phyloP scores from a whole-genome alignment of 768 basidiomycete species.

The Paxillus ammoniavirescens region DNA sequence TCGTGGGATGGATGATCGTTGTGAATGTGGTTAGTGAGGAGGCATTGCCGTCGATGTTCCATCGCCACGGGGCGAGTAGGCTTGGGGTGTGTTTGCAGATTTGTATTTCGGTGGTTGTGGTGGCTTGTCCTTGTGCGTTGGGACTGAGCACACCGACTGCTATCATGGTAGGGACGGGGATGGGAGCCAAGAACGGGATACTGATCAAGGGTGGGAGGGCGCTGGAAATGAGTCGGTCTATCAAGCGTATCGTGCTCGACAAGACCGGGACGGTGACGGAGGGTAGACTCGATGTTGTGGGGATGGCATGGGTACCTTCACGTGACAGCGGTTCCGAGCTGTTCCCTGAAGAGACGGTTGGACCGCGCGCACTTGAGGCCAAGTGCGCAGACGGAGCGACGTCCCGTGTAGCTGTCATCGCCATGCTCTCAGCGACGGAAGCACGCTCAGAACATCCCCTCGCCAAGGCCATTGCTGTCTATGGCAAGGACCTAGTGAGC shows the following conservation, averaged over 20 bases:
- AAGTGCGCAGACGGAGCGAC: constrained; percentile 63
- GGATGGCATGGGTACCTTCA: constrained; percentile 68
- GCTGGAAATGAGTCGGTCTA: constrained; percentile 82
- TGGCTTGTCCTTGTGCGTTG: constrained; percentile 97
- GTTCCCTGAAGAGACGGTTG: constrained; percentile 11
- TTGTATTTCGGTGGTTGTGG: constrained; percentile 96
- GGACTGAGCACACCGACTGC: constrained; percentile 97
- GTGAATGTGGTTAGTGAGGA: constrained; percentile 55
- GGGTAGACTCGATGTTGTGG: constrained; percentile 85
- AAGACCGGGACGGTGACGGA: constrained; percentile 98
- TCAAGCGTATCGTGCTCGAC: constrained; percentile 85
- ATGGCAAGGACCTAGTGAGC: constrained; percentile 66
- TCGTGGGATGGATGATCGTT: constrained; percentile 79
- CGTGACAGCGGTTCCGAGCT: constrained; percentile 26
- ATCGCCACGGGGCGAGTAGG: constrained; percentile 75
- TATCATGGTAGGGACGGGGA: constrained; percentile 98
- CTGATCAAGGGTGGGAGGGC: constrained; percentile 97
- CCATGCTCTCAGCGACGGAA: constrained; percentile 85
- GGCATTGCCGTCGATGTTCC: constrained; percentile 81
- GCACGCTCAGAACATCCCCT: constrained; percentile 94
- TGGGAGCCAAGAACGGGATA: constrained; percentile 96
- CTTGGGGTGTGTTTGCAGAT: constrained; percentile 92
- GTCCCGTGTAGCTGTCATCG: constrained; percentile 57
- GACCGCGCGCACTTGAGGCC: constrained; percentile 11
- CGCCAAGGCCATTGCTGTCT: constrained; percentile 86